These are phyloP conservation scores for Tulasnella sp. DNA, from an alignment of 768 basidiomycete genomes.

Conservation along the genomic window DNA sequence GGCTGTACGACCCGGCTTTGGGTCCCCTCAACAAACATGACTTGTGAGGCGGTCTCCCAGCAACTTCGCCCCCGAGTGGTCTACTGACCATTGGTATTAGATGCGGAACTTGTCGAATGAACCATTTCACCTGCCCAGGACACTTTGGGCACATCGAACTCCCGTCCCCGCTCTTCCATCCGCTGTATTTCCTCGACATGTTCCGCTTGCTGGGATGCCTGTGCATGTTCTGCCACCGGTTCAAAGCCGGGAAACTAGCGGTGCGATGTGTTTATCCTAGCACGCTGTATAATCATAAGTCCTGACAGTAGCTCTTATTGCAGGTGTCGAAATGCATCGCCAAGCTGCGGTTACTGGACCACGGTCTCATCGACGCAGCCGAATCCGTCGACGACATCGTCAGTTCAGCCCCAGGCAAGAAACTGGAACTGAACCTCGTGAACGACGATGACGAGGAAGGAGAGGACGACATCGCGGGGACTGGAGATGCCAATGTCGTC, in stretches of 20 bases:
- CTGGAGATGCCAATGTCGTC: neutral
- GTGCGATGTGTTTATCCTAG: neutral
- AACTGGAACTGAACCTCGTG: slow-evolving; percentile 20
- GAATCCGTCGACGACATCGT: slow-evolving; percentile 50
- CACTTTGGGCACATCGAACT: slow-evolving; percentile 98
- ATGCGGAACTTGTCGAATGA: slow-evolving; percentile 86
- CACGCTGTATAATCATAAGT: neutral
- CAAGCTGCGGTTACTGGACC: slow-evolving; percentile 78
- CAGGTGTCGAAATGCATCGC: slow-evolving; percentile 55
- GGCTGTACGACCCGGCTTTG: slow-evolving; percentile 88
- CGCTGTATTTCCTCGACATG: slow-evolving; percentile 87
- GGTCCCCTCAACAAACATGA: slow-evolving; percentile 84
- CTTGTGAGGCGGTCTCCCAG: slow-evolving; percentile 42
- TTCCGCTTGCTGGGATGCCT: slow-evolving; percentile 76
- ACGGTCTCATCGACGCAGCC: slow-evolving; percentile 76
- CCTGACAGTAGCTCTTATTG: neutral
- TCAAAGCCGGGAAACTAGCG: slow-evolving; percentile 72
- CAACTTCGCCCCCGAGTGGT: neutral
- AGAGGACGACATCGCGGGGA: slow-evolving; percentile 30
- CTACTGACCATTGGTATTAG: slow-evolving; percentile 32
- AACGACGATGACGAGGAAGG: slow-evolving; percentile 32
- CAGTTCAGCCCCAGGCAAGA: neutral
- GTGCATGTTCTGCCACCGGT: slow-evolving; percentile 90
- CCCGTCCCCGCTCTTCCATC: slow-evolving; percentile 91
- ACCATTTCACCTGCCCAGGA: slow-evolving; percentile 91